These are phyloP conservation scores for Gentiana straminea DNA, from an alignment of 257 asterid species.

Conservation along the genomic window DNA sequence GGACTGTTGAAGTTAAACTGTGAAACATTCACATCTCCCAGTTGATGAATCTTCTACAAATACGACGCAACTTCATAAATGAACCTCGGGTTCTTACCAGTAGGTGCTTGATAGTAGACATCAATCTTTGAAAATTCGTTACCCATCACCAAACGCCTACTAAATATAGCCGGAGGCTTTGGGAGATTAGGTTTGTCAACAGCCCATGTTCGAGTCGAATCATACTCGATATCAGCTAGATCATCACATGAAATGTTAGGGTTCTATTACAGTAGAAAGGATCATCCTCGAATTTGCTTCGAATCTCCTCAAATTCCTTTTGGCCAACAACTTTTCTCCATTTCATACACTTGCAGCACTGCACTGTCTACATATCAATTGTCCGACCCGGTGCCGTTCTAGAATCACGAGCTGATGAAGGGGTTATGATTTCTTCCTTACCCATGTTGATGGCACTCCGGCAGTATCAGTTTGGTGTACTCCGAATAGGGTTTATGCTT, in stretches of 20 bases:
- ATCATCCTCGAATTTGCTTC: conserved; percentile 33
- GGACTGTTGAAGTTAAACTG: conserved; percentile 47
- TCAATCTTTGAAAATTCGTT: conserved; percentile 32
- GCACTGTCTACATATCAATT: conserved; percentile 28
- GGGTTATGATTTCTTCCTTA: too few species aligned
- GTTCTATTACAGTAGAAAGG: conserved; percentile 43
- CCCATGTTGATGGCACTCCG: too few species aligned
- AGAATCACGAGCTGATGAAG: too few species aligned
- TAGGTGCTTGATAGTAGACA: conserved; percentile 36
- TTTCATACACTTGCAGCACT: conserved; percentile 40
- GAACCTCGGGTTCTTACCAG: conserved; percentile 40
- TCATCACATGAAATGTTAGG: conserved; percentile 27
- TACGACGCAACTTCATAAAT: conserved; percentile 24
- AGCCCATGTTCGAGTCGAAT: conserved; percentile 36
- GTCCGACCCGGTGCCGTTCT: background rate
- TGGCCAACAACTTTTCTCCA: conserved; percentile 37
- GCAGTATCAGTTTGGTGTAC: too few species aligned
- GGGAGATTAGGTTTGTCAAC: conserved; percentile 49
- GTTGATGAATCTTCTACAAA: conserved; percentile 30
- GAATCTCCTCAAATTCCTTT: conserved; percentile 43
- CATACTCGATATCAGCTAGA: conserved; percentile 35
- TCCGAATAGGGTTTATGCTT: too few species aligned
- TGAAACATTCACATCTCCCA: conserved; percentile 9
- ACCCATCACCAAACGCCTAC: conserved; percentile 28
- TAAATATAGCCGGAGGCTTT: conserved; percentile 43